Conservation (phyloP, 2,329 filamentous ascomycete genomes). For the Nigrospora sphaerica region DNA sequence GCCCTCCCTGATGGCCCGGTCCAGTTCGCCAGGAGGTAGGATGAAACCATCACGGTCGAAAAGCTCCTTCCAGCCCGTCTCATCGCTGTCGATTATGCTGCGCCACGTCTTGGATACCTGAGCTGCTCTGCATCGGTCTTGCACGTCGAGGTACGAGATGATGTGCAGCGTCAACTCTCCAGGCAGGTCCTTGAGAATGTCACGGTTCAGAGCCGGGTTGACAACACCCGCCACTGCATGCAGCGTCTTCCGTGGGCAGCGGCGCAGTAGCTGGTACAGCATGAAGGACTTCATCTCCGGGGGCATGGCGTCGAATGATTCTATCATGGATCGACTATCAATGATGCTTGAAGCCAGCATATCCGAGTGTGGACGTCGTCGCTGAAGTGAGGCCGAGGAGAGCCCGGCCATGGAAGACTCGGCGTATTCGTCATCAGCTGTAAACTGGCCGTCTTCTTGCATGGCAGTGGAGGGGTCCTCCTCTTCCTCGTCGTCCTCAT, state of each 20-base stretch:
- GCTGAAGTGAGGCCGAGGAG: conserved; percentile 12
- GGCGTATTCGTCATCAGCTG: conserved; percentile 25
- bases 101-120: conserved; percentile 95
- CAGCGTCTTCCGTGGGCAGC: conserved; percentile 81
- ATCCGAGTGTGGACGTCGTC: conserved; percentile 17
- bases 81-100: conserved; percentile 82
- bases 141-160: conserved; percentile 76
- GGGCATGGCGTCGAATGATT: conserved; percentile 86
- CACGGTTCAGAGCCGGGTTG: conserved; percentile 89
- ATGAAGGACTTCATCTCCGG: conserved; percentile 89
- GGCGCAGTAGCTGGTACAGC: conserved; percentile 89
- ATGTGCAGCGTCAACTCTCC: conserved; percentile 83
- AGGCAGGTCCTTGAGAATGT: conserved; percentile 80
- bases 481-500: conserved; percentile 30
- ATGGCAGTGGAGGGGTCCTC: conserved; percentile 17
- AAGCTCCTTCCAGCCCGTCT: conserved; percentile 91
- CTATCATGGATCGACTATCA: conserved; percentile 79
- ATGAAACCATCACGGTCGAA: conserved; percentile 78
- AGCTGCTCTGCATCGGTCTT: conserved; percentile 81
- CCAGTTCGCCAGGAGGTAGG: conserved; percentile 74
- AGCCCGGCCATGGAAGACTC: conserved; percentile 15
- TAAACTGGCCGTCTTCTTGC: conserved; percentile 34
- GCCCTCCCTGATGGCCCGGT: conserved; percentile 79
- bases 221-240: conserved; percentile 86
- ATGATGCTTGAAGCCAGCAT: conserved; percentile 44